Conservation (phyloP, 148 eudicot species). For the Chenopodium suecicum region DNA sequence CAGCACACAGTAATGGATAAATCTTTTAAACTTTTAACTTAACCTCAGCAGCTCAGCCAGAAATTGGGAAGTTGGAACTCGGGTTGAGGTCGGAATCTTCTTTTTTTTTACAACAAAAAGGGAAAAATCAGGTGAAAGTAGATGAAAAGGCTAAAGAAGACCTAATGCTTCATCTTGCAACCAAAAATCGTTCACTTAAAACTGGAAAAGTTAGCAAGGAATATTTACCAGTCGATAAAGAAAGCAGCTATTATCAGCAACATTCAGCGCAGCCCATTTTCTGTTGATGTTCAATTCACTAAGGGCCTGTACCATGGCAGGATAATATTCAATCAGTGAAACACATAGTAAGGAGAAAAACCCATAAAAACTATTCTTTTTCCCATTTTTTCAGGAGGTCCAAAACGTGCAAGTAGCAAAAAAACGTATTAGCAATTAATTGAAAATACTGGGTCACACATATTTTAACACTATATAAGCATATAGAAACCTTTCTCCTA, state of each 20-base stretch:
- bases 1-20: not conserved
- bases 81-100: not conserved
- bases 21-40: not conserved
- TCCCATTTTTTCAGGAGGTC: not conserved
- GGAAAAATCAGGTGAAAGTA: not conserved
- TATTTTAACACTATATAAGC: not conserved
- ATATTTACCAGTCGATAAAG: constrained; percentile 69
- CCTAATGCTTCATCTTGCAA: not conserved
- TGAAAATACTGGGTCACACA: not conserved
- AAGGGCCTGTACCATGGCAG: constrained; percentile 42
- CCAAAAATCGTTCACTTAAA: not conserved
- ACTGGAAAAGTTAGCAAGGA: not conserved
- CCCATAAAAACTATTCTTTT: not conserved
- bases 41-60: not conserved
- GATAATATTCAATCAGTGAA: constrained; percentile 13
- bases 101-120: not conserved
- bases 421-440: not conserved
- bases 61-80: not conserved
- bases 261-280: constrained; percentile 76
- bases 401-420: not conserved
- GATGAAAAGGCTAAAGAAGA: not conserved
- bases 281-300: constrained; percentile 53
- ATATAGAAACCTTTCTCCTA: not conserved
- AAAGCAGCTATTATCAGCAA: constrained; percentile 85
- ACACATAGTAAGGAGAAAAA: not conserved